A percentile compares a stretch with the other conserved stretches of the same genome.
phyloP scores from a whole-genome alignment of 1,139 yeast genomes.

The Sugiyamaella grinbergsii region DNA sequence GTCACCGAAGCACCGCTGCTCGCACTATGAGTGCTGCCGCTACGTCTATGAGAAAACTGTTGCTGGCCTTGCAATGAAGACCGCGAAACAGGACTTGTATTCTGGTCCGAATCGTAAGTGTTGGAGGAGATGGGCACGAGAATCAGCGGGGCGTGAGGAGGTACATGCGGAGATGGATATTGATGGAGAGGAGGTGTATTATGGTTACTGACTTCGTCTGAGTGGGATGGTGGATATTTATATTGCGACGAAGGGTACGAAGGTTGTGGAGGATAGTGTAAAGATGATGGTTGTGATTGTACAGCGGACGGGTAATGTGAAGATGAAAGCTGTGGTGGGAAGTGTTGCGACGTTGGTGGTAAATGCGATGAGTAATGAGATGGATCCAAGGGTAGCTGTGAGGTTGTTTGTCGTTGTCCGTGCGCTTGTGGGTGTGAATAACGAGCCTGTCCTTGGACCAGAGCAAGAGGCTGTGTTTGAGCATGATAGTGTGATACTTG shows the following conservation, averaged over 20 bases:
- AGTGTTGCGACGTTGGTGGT: neutral
- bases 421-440: slow-evolving; percentile 12
- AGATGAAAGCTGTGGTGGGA: neutral
- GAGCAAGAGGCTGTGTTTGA: slow-evolving; percentile 8
- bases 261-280: too few species aligned
- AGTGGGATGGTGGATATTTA: neutral
- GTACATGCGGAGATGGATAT: neutral
- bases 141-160: neutral
- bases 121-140: neutral
- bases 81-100: slow-evolving; percentile 11
- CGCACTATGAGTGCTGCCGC: slow-evolving; percentile 25
- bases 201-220: neutral
- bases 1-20: slow-evolving; percentile 24
- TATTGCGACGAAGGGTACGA: neutral
- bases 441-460: neutral
- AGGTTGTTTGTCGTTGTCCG: neutral
- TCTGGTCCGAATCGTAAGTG: slow-evolving; percentile 12
- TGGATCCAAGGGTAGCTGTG: neutral
- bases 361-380: slow-evolving; percentile 1
- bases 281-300: too few species aligned
- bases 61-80: slow-evolving; percentile 10
- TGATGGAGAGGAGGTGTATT: neutral
- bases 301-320: neutral
- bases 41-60: slow-evolving; percentile 20
- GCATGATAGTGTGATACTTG: slow-evolving; percentile 5